Percentiles rank a stretch among this genome's conserved stretches.
phyloP scores from a whole-genome alignment of 75 land plant species.

The Azolla pinnata region DNA sequence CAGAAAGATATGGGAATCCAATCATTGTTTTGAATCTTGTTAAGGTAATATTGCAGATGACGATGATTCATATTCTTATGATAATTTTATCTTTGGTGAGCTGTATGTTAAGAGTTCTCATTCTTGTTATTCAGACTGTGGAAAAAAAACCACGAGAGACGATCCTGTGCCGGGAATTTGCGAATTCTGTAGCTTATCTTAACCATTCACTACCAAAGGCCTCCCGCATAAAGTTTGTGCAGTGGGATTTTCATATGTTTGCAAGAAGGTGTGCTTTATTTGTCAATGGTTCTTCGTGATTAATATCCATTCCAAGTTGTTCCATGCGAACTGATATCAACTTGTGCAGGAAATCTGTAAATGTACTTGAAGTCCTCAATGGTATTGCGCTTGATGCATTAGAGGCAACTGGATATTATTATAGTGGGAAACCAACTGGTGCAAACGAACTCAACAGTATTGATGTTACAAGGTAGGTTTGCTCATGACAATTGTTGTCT shows the following conservation, averaged over 20 bases:
- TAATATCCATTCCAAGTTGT: too few species aligned
- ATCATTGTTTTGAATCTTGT: constrained; percentile 77
- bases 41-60: constrained; percentile 41
- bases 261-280: constrained; percentile 40
- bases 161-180: constrained; percentile 64
- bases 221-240: constrained; percentile 50
- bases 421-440: constrained; percentile 27
- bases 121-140: constrained; percentile 26
- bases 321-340: too few species aligned
- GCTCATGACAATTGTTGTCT: not conserved
- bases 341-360: constrained; percentile 50
- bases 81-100: constrained; percentile 5
- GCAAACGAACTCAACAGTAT: not conserved
- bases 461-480: constrained; percentile 6
- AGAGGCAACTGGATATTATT: constrained; percentile 46
- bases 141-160: constrained; percentile 77
- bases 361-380: constrained; percentile 35
- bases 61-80: not conserved
- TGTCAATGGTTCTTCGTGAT: too few species aligned
- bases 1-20: constrained; percentile 71
- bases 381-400: constrained; percentile 44
- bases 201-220: constrained; percentile 42
- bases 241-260: constrained; percentile 58
- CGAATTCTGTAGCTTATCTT: constrained; percentile 45
- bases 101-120: too few species aligned